Evolutionary conservation across 495 filamentous ascomycete genomes (phyloP).

Genomic region (Jackrogersella multiformis): DNA sequence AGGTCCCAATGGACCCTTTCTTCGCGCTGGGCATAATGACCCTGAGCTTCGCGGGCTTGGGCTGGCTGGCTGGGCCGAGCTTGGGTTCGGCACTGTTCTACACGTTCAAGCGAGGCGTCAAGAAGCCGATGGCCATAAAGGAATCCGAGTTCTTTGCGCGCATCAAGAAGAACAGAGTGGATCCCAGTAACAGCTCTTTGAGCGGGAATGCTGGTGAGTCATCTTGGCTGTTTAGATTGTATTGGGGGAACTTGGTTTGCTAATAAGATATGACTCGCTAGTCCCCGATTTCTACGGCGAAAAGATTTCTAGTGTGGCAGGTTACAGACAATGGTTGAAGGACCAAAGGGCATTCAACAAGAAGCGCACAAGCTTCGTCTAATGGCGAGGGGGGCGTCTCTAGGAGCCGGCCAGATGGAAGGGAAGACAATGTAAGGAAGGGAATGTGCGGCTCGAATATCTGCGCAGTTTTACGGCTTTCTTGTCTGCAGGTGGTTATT

Average conservation of each 20-base stretch:
- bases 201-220: slow-evolving; percentile 66
- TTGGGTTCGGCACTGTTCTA: slow-evolving; percentile 82
- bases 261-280: slow-evolving; percentile 27
- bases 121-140: slow-evolving; percentile 75
- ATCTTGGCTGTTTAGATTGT: background rate
- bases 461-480: slow-evolving; percentile 17
- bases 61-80: slow-evolving; percentile 87
- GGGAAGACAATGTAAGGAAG: slow-evolving; percentile 2
- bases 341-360: slow-evolving; percentile 97
- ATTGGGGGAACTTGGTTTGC: background rate
- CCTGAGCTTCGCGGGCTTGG: slow-evolving; percentile 73
- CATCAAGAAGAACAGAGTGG: slow-evolving; percentile 88
- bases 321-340: slow-evolving; percentile 94
- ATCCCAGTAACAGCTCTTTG: slow-evolving; percentile 69
- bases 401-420: background rate
- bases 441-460: slow-evolving; percentile 2
- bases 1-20: slow-evolving; percentile 84
- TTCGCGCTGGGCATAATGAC: slow-evolving; percentile 81
- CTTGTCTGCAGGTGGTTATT: slow-evolving; percentile 3
- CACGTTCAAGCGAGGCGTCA: slow-evolving; percentile 69
- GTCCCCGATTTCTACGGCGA: slow-evolving; percentile 82
- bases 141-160: slow-evolving; percentile 90
- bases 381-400: slow-evolving; percentile 13
- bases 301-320: slow-evolving; percentile 92
- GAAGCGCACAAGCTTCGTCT: slow-evolving; percentile 75